Percentiles rank a stretch among this genome's conserved stretches.
phyloP scores from a whole-genome alignment of 768 basidiomycete genomes.

The Kwoniella dendrophila region DNA sequence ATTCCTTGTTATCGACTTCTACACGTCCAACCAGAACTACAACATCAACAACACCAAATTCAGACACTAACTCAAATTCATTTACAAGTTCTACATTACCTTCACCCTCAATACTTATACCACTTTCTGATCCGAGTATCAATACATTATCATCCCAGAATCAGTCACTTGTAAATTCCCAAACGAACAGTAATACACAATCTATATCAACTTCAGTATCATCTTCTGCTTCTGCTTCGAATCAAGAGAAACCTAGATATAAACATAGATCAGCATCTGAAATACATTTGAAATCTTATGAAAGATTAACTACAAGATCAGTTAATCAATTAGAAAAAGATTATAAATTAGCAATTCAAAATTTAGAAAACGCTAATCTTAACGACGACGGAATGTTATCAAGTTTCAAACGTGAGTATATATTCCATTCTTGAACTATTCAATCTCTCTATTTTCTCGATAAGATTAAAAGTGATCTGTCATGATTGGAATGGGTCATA shows the following conservation, averaged over 20 bases:
- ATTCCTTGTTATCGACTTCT: not conserved
- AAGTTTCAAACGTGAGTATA: slow-evolving; percentile 49
- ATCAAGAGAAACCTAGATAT: not conserved
- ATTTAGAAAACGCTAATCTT: slow-evolving; percentile 29
- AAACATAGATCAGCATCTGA: slow-evolving; percentile 6
- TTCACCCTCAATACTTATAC: slow-evolving; percentile 24
- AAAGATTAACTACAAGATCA: not conserved
- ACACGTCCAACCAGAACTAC: not conserved
- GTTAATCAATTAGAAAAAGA: slow-evolving; percentile 15
- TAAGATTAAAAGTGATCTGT: too few species aligned
- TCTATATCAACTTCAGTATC: slow-evolving; percentile 4
- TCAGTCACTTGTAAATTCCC: not conserved
- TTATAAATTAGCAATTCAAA: slow-evolving; percentile 29
- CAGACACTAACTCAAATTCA: not conserved
- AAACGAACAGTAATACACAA: not conserved
- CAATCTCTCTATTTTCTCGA: not conserved
- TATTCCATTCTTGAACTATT: not conserved
- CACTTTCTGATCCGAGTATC: slow-evolving; percentile 18
- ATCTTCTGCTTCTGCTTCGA: not conserved
- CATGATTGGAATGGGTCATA: too few species aligned
- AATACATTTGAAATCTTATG: slow-evolving; percentile 1
- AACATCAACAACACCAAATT: not conserved
- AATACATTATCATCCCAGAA: not conserved
- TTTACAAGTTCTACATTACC: slow-evolving; percentile 6
- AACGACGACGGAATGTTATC: slow-evolving; percentile 47